These are phyloP conservation scores for Wickerhamomyces subpelliculosus DNA, from an alignment of 805 yeast genomes.

Conservation along the genomic window DNA sequence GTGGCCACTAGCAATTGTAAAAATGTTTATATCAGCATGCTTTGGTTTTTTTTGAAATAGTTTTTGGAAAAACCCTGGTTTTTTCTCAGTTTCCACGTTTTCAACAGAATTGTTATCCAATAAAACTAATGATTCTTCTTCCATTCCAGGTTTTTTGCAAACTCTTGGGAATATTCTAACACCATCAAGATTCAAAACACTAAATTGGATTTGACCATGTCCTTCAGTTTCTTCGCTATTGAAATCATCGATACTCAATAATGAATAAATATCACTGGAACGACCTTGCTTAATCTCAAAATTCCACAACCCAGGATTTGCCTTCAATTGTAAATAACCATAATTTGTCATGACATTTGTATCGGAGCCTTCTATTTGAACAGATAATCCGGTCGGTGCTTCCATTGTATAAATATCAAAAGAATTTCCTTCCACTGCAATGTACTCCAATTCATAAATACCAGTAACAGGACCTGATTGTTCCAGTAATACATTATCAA, in stretches of 20 bases:
- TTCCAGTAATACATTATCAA: constrained; percentile 53
- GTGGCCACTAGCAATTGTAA: constrained; percentile 79
- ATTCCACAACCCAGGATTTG: constrained; percentile 65
- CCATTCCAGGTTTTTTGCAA: constrained; percentile 33
- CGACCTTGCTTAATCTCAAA: constrained; percentile 38
- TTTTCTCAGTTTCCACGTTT: constrained; percentile 2
- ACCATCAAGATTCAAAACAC: constrained; percentile 40
- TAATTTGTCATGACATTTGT: constrained; percentile 71
- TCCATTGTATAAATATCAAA: constrained; percentile 29
- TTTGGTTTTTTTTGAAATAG: constrained; percentile 4
- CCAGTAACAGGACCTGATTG: constrained; percentile 31
- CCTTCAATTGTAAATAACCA: constrained; percentile 78
- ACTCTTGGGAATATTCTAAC: constrained; percentile 38
- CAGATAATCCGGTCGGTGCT: constrained; percentile 16
- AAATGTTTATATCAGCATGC: constrained; percentile 68
- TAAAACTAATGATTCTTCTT: constrained; percentile 12
- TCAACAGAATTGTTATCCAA: constrained; percentile 8
- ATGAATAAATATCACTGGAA: constrained; percentile 34
- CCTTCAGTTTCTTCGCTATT: not conserved
- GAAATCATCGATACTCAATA: constrained; percentile 28
- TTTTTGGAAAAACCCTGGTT: constrained; percentile 10
- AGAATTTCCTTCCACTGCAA: constrained; percentile 70
- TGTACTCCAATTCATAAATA: constrained; percentile 40
- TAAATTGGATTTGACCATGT: constrained; percentile 21
- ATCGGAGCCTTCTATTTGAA: constrained; percentile 31